Conservation (phyloP, 192 early-diverging fungal species). For the Coemansia sp. region DNA sequence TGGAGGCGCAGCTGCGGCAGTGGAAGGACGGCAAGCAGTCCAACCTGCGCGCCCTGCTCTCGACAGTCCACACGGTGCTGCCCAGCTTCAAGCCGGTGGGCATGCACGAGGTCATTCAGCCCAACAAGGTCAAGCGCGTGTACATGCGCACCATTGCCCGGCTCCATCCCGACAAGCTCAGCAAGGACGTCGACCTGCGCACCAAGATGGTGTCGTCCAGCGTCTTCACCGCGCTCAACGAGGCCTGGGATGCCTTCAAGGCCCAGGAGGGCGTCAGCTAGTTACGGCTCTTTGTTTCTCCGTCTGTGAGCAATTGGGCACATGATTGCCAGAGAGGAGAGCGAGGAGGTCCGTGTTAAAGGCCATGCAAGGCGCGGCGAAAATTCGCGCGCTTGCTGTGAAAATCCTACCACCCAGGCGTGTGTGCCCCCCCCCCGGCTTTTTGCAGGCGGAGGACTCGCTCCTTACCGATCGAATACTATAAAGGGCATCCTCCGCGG, state of each 20-base stretch:
- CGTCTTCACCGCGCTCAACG: conserved; percentile 84
- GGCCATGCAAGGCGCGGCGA: too few relatives aligned
- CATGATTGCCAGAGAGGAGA: too few relatives aligned
- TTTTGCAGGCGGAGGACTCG: too few relatives aligned
- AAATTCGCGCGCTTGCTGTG: too few relatives aligned
- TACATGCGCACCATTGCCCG: conserved; percentile 91
- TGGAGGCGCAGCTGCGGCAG: conserved; percentile 63
- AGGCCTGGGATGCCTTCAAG: conserved; percentile 95
- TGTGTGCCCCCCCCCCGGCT: too few relatives aligned
- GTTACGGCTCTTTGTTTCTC: neutral
- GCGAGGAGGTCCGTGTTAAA: too few relatives aligned
- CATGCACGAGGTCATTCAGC: conserved; percentile 79
- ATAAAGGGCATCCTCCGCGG: too few relatives aligned
- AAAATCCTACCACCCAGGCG: too few relatives aligned
- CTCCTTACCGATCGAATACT: too few relatives aligned
- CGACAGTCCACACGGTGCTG: conserved; percentile 73
- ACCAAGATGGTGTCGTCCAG: conserved; percentile 74
- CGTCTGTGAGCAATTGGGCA: too few relatives aligned
- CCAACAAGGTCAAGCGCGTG: conserved; percentile 79
- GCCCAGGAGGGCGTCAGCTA: conserved; percentile 61
- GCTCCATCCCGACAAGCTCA: conserved; percentile 93
- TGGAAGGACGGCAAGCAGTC: conserved; percentile 89
- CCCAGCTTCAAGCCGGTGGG: conserved; percentile 73
- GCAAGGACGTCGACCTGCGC: conserved; percentile 69
- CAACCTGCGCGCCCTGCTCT: conserved; percentile 84